Percentiles rank a stretch among this genome's conserved stretches.
phyloP scores from a whole-genome alignment of 163 green algal species.

The Chlamydomonas reinhardtii region DNA sequence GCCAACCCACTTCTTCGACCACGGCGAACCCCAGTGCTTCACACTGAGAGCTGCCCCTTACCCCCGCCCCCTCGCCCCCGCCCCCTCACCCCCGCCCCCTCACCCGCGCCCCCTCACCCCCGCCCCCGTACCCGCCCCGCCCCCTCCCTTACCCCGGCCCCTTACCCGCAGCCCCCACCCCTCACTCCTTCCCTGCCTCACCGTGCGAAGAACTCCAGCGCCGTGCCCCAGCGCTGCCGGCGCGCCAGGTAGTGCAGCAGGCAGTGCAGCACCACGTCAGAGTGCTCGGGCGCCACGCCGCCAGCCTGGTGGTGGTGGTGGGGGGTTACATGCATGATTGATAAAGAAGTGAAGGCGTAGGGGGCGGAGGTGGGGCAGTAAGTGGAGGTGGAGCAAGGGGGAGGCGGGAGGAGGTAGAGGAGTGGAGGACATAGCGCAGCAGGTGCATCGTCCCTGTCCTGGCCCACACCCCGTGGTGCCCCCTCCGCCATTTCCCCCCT shows the following conservation, averaged over 20 bases:
- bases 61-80: no score
- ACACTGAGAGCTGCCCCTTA: no score
- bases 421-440: no score
- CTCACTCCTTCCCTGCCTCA: not conserved
- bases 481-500: not conserved
- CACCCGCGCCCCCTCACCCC: no score
- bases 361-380: not conserved
- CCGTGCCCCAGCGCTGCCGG: conserved; percentile 61
- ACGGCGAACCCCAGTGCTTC: no score
- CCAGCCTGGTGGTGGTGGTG: conserved; percentile 42
- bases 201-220: conserved; percentile 62
- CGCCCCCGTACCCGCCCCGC: no score
- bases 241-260: conserved; percentile 67
- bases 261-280: conserved; percentile 61
- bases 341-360: not conserved
- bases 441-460: no score
- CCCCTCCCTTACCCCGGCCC: no score
- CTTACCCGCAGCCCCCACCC: not conserved
- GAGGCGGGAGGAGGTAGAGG: no score
- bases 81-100: no score
- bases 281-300: conserved; percentile 64
- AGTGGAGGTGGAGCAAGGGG: not conserved
- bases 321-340: not conserved
- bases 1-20: no score
- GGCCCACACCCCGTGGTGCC: no score